Conservation (phyloP, 306 rosid species). For the Rosa multiflora region DNA sequence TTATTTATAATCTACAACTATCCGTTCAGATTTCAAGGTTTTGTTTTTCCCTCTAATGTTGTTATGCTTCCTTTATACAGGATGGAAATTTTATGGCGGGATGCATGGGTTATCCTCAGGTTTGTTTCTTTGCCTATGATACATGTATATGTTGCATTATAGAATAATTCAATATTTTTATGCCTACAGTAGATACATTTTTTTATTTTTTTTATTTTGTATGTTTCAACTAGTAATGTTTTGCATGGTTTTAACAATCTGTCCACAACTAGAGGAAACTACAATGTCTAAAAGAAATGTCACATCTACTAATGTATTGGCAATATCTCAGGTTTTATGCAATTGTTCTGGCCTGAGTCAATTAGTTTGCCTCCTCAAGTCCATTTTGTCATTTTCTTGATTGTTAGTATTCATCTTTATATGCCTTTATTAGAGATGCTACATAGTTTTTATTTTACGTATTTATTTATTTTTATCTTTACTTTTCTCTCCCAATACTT, state of each 20-base stretch:
- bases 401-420: not conserved
- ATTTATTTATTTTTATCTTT: no score
- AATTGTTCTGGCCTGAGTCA: not conserved
- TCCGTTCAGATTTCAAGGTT: not conserved
- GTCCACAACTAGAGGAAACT: not conserved
- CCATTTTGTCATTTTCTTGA: not conserved
- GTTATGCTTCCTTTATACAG: slow-evolving; percentile 43
- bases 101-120: slow-evolving; percentile 95
- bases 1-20: not conserved
- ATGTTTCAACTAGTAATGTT: not conserved
- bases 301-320: not conserved
- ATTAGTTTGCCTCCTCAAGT: not conserved
- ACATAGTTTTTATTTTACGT: not conserved
- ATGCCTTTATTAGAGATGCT: not conserved
- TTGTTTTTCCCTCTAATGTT: slow-evolving; percentile 24
- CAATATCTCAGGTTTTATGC: not conserved
- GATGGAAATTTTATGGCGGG: slow-evolving; percentile 98
- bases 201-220: not conserved
- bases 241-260: not conserved
- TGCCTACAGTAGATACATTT: not conserved
- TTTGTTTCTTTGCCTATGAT: slow-evolving; percentile 38
- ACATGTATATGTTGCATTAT: not conserved
- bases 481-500: not conserved
- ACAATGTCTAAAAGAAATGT: not conserved
- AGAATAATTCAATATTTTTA: not conserved